phyloP scores from a whole-genome alignment of 2,329 filamentous ascomycete genomes.

The Nemania sp. region DNA sequence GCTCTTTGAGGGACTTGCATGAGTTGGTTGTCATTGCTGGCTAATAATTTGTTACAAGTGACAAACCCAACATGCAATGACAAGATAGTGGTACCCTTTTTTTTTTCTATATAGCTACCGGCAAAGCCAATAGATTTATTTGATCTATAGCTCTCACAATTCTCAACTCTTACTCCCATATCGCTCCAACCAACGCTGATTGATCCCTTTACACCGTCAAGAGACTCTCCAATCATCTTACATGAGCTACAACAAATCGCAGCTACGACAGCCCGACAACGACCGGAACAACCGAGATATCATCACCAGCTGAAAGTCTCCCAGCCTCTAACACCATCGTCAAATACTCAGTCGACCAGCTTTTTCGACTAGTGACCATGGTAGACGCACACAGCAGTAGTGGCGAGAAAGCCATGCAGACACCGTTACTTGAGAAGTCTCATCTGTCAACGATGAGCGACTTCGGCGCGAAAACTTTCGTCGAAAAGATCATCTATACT shows the following conservation, averaged over 20 bases:
- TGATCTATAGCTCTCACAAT: background rate
- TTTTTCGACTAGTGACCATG: constrained; percentile 8
- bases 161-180: constrained; percentile 11
- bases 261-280: background rate
- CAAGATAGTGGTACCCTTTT: too few species aligned
- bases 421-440: constrained; percentile 20
- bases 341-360: background rate
- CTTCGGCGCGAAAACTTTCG: constrained; percentile 20
- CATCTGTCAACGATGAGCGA: constrained; percentile 15
- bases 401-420: constrained; percentile 6
- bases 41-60: constrained; percentile 14
- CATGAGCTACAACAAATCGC: background rate
- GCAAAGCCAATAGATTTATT: background rate
- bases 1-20: constrained; percentile 8
- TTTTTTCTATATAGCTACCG: constrained; percentile 21
- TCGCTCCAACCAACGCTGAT: constrained; percentile 2
- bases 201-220: too few species aligned
- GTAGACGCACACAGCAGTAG: background rate
- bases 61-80: constrained; percentile 1
- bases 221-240: constrained; percentile 3
- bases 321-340: background rate
- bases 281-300: background rate
- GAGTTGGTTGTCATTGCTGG: constrained; percentile 4
- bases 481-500: constrained; percentile 20
- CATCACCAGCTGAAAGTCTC: background rate